Percentiles rank a stretch among this genome's conserved stretches.
phyloP scores from a whole-genome alignment of 345 rosid species.

The Dipteronia dyeriana region DNA sequence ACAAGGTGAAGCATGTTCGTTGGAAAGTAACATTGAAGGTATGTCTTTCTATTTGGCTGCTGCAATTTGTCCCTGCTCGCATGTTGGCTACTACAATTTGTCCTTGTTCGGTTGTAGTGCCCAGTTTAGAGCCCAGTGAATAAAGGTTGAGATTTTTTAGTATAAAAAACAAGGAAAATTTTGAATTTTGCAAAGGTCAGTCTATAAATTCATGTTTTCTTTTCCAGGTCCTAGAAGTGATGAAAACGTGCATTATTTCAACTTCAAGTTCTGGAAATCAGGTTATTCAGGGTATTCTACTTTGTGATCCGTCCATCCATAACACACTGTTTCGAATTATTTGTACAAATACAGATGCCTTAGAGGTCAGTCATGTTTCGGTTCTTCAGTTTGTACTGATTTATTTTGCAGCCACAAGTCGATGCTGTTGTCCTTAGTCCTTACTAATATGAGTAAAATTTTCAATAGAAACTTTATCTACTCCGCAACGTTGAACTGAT shows the following conservation, averaged over 20 bases:
- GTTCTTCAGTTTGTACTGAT: conserved; percentile 13
- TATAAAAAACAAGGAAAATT: not conserved
- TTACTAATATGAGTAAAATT: conserved; percentile 18
- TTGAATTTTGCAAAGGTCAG: conserved; percentile 4
- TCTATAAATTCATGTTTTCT: conserved; percentile 16
- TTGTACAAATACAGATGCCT: conserved; percentile 66
- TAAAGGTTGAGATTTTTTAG: not conserved
- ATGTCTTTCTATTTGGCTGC: conserved; percentile 1
- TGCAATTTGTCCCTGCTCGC: not conserved
- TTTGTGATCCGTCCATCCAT: conserved; percentile 82
- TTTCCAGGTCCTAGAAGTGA: conserved; percentile 68
- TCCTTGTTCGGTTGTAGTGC: not conserved
- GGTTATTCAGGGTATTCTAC: conserved; percentile 61
- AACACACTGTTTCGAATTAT: conserved; percentile 61
- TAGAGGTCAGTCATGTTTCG: conserved; percentile 66
- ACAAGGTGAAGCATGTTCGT: conserved; percentile 62
- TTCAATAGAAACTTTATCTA: conserved; percentile 64
- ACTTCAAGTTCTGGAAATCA: conserved; percentile 50
- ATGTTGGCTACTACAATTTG: conserved; percentile 6
- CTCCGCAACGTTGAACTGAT: conserved; percentile 59
- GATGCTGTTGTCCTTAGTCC: conserved; percentile 14
- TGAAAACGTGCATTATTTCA: conserved; percentile 64
- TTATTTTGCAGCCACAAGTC: not conserved
- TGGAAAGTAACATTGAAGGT: conserved; percentile 90
- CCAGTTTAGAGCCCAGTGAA: not conserved